phyloP scores from a whole-genome alignment of 352 stramenopile genomes.

The Phytophthora aleatoria region DNA sequence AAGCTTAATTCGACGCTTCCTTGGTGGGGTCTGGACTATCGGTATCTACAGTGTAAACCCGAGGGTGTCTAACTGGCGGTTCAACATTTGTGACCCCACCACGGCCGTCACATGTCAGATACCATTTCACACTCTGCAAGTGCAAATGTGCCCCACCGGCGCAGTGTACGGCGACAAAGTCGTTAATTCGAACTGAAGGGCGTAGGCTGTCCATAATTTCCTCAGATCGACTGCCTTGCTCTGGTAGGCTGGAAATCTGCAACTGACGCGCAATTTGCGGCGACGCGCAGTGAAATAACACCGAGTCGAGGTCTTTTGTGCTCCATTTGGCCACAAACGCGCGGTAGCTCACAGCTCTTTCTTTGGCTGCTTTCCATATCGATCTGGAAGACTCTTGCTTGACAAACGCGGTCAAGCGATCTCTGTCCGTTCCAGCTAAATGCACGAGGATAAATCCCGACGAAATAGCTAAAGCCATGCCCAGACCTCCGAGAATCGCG shows the following conservation, averaged over 20 bases:
- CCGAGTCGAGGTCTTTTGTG: constrained; percentile 22
- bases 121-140: constrained; percentile 26
- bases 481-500: constrained; percentile 34
- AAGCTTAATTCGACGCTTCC: neutral
- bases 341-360: constrained; percentile 18
- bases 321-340: constrained; percentile 30
- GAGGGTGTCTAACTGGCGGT: neutral
- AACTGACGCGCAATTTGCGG: constrained; percentile 34
- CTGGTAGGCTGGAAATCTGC: constrained; percentile 25
- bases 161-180: constrained; percentile 30
- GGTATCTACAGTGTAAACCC: constrained; percentile 2
- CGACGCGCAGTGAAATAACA: constrained; percentile 33
- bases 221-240: constrained; percentile 12
- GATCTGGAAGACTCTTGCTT: constrained; percentile 1
- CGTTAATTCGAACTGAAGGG: constrained; percentile 19
- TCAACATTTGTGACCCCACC: constrained; percentile 15
- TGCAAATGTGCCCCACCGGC: constrained; percentile 19
- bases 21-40: neutral
- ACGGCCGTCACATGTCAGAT: constrained; percentile 12
- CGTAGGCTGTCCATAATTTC: neutral
- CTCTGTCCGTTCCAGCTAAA: constrained; percentile 8
- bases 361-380: neutral
- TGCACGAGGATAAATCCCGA: constrained; percentile 32
- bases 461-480: constrained; percentile 32
- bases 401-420: neutral